Evolutionary conservation across 768 basidiomycete genomes (phyloP), one percentile per base, ranked within the genome.

Genomic region (Lanmaoa rubissima): DNA sequence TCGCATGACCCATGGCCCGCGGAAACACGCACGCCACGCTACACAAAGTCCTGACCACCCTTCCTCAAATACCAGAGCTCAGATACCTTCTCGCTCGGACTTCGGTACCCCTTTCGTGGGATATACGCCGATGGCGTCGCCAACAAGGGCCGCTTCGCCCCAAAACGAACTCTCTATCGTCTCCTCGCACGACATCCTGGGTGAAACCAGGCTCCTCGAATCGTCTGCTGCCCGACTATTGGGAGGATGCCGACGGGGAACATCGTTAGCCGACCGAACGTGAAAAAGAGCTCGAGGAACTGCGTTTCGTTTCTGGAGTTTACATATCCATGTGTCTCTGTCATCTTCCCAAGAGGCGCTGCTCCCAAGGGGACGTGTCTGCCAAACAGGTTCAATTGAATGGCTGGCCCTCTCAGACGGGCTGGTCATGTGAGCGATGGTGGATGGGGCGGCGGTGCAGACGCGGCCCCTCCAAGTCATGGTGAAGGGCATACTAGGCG

Each of bases 121-220:
- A 82, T 92, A 48, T 92, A 87, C 60, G 88, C 88, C 5, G 91
- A 92, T 68, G 77, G 84, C 21, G 21, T 24, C 10, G 79, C 82
- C 7, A 83, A 82, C 69, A 84, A 86, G 60, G 90, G 90, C 7
- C 81, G 83, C 16, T 88, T 86, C 61, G 75, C 84, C 0, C 81
- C 83, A 68, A 92, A 92, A 73, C n/a, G 91, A 93, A 43, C 82
- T 93, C 42, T 91, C n/a, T 31, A 81, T 81, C 65, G 86, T 93
- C 39, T 88, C 89, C 71, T 89, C 90, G 42, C 85, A 90, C 59
- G 91, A 92, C 72, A 88, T 92, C 60, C 81, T 91, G 3, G 89
- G 90, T 47, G 90, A 24, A 91, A 69, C 86, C 88, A 4, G 89
- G 89, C 35, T 71, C 85, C 69, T 88, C 21, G 76, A 79, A 41